Evolutionary conservation across 768 basidiomycete species (phyloP), one percentile per base, ranked within the genome.

Genomic region (Tulasnella sp.): DNA sequence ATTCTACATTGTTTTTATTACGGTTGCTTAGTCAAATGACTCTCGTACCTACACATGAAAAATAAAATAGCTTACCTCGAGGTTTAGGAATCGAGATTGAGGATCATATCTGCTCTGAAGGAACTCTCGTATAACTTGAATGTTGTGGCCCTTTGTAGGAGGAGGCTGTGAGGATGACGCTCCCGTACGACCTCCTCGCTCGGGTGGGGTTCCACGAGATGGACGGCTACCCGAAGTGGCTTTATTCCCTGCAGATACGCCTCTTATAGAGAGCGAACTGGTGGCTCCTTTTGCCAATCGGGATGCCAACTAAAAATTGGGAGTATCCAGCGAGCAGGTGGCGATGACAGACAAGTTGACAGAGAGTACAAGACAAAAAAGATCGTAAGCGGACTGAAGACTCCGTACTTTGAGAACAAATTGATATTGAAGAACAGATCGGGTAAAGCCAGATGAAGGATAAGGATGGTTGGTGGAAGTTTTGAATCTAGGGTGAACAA

Each of bases 71-170:
- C 83, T 65, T 63, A 87, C 88, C 71, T 87, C 83, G 47, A 91
- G 77, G 62, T 91, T 85, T 34, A 91, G 70, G 62, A 80, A 86
- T 57, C 72, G 76, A 3, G 67, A 62, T 43, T 83, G 76, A 1
- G 77, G 62, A 64, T 85, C 79, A 72, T 77, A 91, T 45, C 88
- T 73, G 54, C 70, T 76, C 55, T 76, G 66, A 33, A 91, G 79
- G 58, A 89, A 73, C 58, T 82, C 75, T 59, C 73, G 72, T 83
- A 85, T 87, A n/a, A 76, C 64, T 52, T 84, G 80, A 24, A 89
- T 65, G 12, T 64, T 62, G 57, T 53, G 40, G 57, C 46, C 24
- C 53, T 44, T 32, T 19, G 39, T 56, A 46, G 19, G 50, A 53
- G 58, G 58, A 63, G 59, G 66, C 69, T 61, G 67, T 62, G 60